phyloP scores from a whole-genome alignment of 768 basidiomycete species.

The Boletales sp. region DNA sequence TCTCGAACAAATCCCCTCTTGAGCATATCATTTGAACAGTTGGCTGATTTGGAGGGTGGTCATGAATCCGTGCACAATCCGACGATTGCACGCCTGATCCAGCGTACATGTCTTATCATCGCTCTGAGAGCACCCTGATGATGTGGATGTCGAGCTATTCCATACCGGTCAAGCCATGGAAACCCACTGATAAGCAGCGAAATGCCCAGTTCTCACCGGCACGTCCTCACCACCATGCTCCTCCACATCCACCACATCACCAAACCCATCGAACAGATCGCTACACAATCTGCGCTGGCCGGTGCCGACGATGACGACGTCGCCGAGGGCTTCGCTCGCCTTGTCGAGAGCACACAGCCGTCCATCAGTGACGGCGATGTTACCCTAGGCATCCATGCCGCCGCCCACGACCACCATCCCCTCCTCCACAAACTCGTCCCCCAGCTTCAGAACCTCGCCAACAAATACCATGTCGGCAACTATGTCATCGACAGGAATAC shows the following conservation, averaged over 20 bases:
- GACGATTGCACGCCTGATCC: no score
- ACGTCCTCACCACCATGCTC: constrained; percentile 9
- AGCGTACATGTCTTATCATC: no score
- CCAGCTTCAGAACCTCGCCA: constrained; percentile 51
- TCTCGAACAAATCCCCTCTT: no score
- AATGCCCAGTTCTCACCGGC: neutral
- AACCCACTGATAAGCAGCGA: no score
- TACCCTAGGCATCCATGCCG: constrained; percentile 29
- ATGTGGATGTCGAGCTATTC: no score
- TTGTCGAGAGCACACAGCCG: constrained; percentile 17
- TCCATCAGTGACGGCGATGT: constrained; percentile 14
- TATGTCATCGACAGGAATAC: constrained; percentile 49
- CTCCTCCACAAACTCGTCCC: constrained; percentile 50
- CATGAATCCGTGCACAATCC: no score
- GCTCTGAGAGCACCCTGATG: no score
- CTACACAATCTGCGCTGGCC: constrained; percentile 9
- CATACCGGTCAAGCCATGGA: no score
- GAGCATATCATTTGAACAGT: no score
- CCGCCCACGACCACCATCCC: constrained; percentile 31
- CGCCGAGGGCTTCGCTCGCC: constrained; percentile 17
- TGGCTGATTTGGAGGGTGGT: no score
- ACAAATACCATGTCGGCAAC: constrained; percentile 55
- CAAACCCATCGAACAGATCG: constrained; percentile 30
- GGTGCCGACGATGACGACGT: constrained; percentile 18
- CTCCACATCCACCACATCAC: constrained; percentile 14